phyloP scores from a whole-genome alignment of 2,329 filamentous ascomycete species.

The Penicillium sp. region DNA sequence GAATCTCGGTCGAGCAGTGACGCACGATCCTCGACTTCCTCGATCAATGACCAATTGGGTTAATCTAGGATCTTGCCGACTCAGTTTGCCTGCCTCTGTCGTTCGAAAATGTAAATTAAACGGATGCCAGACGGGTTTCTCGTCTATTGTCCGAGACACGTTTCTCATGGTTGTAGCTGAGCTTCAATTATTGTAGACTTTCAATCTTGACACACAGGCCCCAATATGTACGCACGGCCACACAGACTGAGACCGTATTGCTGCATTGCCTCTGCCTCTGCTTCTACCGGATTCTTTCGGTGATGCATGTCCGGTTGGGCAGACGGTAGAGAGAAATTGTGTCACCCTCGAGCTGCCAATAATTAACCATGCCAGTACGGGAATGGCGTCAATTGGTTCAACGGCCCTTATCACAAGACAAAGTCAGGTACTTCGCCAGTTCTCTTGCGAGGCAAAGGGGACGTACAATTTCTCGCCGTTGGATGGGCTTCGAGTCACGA shows the following conservation, averaged over 20 bases:
- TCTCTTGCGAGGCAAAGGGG: constrained; percentile 13
- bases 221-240: constrained; percentile 17
- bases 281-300: constrained; percentile 18
- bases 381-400: constrained; percentile 17
- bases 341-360: constrained; percentile 25
- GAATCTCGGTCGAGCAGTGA: background rate
- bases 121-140: background rate
- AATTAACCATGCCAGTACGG: constrained; percentile 6
- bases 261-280: constrained; percentile 18
- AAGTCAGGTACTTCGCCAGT: constrained; percentile 3
- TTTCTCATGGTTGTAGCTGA: background rate
- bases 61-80: background rate
- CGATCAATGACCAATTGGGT: background rate
- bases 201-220: constrained; percentile 11
- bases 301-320: constrained; percentile 26
- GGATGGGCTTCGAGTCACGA: background rate
- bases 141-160: background rate
- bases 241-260: constrained; percentile 26
- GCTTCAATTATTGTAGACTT: background rate
- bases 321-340: constrained; percentile 20
- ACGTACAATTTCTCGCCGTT: constrained; percentile 14
- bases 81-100: background rate
- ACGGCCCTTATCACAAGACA: constrained; percentile 23
- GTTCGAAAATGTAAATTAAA: background rate
- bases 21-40: constrained; percentile 7